phyloP scores from a whole-genome alignment of 495 filamentous ascomycete species.

The Neurospora cerealis region DNA sequence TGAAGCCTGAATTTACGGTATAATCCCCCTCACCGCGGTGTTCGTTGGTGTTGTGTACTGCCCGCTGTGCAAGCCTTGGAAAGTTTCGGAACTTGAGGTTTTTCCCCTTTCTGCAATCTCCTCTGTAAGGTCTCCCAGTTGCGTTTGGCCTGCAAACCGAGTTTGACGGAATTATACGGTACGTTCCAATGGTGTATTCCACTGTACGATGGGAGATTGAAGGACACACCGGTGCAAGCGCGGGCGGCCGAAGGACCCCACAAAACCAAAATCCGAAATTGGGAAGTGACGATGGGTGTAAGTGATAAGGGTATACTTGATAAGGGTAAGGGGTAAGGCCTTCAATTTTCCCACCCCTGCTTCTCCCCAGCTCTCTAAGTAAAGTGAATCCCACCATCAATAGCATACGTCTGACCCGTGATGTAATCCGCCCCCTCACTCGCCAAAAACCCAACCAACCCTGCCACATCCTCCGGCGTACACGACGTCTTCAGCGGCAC shows the following conservation, averaged over 20 bases:
- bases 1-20: no score
- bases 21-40: no score
- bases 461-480: conserved; percentile 48
- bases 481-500: conserved; percentile 42
- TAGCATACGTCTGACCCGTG: conserved; percentile 51
- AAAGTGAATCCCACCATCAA: conserved; percentile 52
- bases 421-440: conserved; percentile 46
- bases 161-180: no score
- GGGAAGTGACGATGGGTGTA: background rate
- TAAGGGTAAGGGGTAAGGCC: background rate
- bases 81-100: no score
- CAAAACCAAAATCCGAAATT: background rate
- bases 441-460: conserved; percentile 47
- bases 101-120: no score
- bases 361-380: conserved; percentile 10
- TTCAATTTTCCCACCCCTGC: background rate
- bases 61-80: no score
- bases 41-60: no score
- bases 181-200: no score
- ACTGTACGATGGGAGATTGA: no score
- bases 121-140: no score
- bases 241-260: background rate
- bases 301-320: background rate
- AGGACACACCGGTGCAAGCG: no score
- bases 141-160: no score